A percentile compares a stretch with the other conserved stretches of the same genome.
These are phyloP conservation scores for Penicillium verrucosum DNA, from an alignment of 2,329 filamentous ascomycete genomes.

Conservation along the genomic window DNA sequence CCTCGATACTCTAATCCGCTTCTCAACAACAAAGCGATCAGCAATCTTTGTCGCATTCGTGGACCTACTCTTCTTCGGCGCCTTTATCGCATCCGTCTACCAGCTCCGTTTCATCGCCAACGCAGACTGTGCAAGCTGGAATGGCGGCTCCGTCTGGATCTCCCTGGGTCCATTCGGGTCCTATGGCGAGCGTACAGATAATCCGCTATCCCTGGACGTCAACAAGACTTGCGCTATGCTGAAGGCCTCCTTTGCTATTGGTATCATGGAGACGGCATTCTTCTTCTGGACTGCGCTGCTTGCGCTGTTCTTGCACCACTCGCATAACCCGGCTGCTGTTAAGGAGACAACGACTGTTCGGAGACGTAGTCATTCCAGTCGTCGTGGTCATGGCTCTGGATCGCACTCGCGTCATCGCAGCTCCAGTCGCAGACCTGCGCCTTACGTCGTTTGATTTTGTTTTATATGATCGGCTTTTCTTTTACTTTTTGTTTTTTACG, in stretches of 20 bases:
- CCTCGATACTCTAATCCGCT: slow-evolving; percentile 59
- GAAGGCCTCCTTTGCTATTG: slow-evolving; percentile 84
- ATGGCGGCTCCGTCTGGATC: slow-evolving; percentile 52
- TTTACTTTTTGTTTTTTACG: not conserved
- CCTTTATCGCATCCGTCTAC: slow-evolving; percentile 61
- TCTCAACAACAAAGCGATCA: slow-evolving; percentile 57
- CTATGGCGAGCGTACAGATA: slow-evolving; percentile 49
- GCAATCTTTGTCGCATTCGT: slow-evolving; percentile 59
- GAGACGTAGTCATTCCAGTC: slow-evolving; percentile 35
- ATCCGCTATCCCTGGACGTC: slow-evolving; percentile 51
- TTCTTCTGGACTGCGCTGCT: slow-evolving; percentile 75
- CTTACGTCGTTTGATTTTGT: slow-evolving; percentile 30
- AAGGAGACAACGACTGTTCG: slow-evolving; percentile 39
- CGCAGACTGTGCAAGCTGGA: slow-evolving; percentile 66
- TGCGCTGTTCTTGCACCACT: slow-evolving; percentile 50
- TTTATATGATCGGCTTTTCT: not conserved
- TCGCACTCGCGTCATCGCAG: slow-evolving; percentile 30
- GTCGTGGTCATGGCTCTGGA: slow-evolving; percentile 30
- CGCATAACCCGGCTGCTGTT: slow-evolving; percentile 32
- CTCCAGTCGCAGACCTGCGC: slow-evolving; percentile 26
- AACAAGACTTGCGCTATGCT: slow-evolving; percentile 87
- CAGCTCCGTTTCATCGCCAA: slow-evolving; percentile 55
- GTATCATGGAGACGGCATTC: slow-evolving; percentile 80
- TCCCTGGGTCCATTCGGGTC: slow-evolving; percentile 62
- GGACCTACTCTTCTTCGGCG: slow-evolving; percentile 60